Evolutionary conservation across 2,329 filamentous ascomycete species (phyloP).

Genomic region (Pestalotiopsis sp.): DNA sequence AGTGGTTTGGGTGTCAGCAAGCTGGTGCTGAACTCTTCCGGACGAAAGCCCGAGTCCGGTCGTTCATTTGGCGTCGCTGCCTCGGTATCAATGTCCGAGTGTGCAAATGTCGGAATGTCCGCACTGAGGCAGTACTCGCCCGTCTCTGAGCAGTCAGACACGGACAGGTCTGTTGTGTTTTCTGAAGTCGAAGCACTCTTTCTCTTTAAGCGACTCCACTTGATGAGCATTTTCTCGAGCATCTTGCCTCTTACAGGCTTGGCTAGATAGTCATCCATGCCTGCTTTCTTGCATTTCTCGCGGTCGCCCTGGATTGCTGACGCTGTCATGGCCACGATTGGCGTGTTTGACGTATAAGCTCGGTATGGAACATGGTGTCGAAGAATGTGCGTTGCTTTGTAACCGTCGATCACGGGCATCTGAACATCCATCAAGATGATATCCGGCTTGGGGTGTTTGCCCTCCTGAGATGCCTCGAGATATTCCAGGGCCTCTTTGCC

Average conservation of each 20-base stretch:
- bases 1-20: conserved; percentile 43
- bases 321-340: conserved; percentile 82
- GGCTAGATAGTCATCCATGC: conserved; percentile 77
- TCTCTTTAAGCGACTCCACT: conserved; percentile 56
- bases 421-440: conserved; percentile 81
- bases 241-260: conserved; percentile 72
- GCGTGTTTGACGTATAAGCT: conserved; percentile 59
- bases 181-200: conserved; percentile 20
- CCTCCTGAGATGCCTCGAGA: conserved; percentile 55
- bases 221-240: conserved; percentile 70
- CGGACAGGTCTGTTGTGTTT: conserved; percentile 26
- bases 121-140: conserved; percentile 40
- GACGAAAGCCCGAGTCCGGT: conserved; percentile 2
- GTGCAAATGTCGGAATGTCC: conserved; percentile 22
- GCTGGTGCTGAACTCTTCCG: conserved; percentile 18
- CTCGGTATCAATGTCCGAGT: conserved; percentile 15
- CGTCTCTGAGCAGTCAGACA: conserved; percentile 48
- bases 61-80: conserved; percentile 19
- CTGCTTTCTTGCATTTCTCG: conserved; percentile 72
- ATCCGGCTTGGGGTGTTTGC: conserved; percentile 61
- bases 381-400: conserved; percentile 74
- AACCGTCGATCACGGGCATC: conserved; percentile 78
- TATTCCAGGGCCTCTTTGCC: conserved; percentile 80
- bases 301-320: conserved; percentile 76
- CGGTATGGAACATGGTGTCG: conserved; percentile 69